Evolutionary conservation across 352 stramenopile genomes (phyloP), one percentile per base, ranked within the genome.

Genomic region (Phytophthora macrochlamydospora): DNA sequence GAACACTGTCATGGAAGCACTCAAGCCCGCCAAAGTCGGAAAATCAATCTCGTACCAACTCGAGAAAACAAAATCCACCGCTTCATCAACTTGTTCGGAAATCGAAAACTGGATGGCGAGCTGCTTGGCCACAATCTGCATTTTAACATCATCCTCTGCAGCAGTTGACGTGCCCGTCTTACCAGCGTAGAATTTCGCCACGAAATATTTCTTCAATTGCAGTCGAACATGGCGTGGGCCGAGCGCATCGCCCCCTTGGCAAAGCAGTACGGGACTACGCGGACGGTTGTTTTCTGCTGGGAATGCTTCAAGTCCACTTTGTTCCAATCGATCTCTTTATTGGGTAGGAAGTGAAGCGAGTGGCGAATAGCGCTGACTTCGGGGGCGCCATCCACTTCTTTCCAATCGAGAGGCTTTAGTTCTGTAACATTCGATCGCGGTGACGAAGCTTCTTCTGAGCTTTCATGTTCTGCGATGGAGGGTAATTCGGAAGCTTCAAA

Each of bases 21-120:
- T 38, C 5, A 69, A 46, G 2, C 62, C 73, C 5, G 35, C 51
- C 8, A 51, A 29, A 12, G 14, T 35, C 31, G 56, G 58, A 29
- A 69, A 54, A 29, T 71, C 67, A 40, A 81, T 62, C 59, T 84
- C 76, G 55, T 78, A 85, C 76, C 65, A 69, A 51, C 69, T 82
- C 30, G 75, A 79, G 37, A 65, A 78, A 31, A 82, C 73, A 40
- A 85, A 83, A 57, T 83, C 73, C 30, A 84, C 72, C 2, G 56
- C 56, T 11, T 71, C 64, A 5, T 70, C 62, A 4, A 75, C 54
- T 2, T 64, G 24, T 29, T 72, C 62, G 0, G 56, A 59, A 4
- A 65, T n/a, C 7, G 75, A 76, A 42, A 81, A 84, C 49, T 75
- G 62, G 1, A 45, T 63, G 29, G 62, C 75, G 8, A 84, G 66